Evolutionary conservation across 2,329 filamentous ascomycete genomes (phyloP), one percentile per base, ranked within the genome.

Genomic region (Aspergillus jensenii): DNA sequence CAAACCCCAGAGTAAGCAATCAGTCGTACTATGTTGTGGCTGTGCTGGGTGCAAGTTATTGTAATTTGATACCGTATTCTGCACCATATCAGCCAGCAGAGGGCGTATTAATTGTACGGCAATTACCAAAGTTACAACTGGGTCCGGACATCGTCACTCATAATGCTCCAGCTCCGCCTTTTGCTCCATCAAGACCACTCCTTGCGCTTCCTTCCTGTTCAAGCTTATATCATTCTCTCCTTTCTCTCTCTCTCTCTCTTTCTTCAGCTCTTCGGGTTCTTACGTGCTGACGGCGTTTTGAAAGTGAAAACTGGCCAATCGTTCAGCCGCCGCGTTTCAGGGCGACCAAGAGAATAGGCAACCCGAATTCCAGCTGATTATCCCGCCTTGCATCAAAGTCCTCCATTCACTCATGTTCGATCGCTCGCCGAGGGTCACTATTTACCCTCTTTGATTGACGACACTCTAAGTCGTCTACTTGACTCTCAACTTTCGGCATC

Each of bases 361-460:
- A 43, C 49, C 40, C 37, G 39, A 35, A 54, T 39, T 39, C 46
- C 41, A 40, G 43, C 33, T 49, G 27, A 52, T 50, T 25, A 31
- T 53, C 25, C 54, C 41, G 33, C 44, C 19, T 58, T 25, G 9
- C 55, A 46, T 41, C 58, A 47, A 47, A 48, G 35, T 40, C 46
- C 50, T 43, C 49, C 47, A 12, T 37, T 40, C 43, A 35, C 50
- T 48, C 58, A 60, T 60, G 58, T 35, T 44, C 48, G 46, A 51
- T 12, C 46, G 35, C 51, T 41, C 55, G 27, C 17, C 25, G 53
- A 53, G 54, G 53, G 54, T 49, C 43, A 53, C 50, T 17, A 4
- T 41, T 35, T 45, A 33, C 49, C 49, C 54, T 58, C 55, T 48
- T 25, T 44, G 43, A 58, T 51, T 40, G 50, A 52, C 44, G 23